These are phyloP conservation scores for Ilex aquifolium DNA, from an alignment of 257 asterid genomes.

Conservation along the genomic window DNA sequence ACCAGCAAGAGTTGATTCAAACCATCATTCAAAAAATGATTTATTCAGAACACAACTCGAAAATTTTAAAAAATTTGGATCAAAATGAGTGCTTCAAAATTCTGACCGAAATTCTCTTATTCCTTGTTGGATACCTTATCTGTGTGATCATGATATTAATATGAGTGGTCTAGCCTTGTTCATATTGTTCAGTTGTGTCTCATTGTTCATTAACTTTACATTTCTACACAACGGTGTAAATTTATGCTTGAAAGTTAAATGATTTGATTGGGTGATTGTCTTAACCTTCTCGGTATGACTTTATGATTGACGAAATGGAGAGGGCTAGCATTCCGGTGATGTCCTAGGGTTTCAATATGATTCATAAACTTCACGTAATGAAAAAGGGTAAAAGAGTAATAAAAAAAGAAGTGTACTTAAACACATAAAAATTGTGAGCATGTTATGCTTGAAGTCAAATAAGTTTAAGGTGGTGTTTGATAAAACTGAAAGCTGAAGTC, in stretches of 20 bases:
- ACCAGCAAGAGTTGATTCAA: no score
- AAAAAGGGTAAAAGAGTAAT: no score
- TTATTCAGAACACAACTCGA: no score
- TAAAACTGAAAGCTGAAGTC: no score
- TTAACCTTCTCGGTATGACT: conserved; percentile 28
- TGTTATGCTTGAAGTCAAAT: no score
- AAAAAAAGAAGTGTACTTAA: no score
- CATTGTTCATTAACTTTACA: background rate
- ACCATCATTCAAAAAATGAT: no score
- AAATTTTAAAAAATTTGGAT: no score
- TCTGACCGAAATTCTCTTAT: background rate
- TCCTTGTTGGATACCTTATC: background rate
- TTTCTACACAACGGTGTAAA: background rate
- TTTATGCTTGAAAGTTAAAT: background rate
- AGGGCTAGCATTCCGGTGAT: conserved; percentile 75
- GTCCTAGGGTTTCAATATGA: conserved; percentile 24
- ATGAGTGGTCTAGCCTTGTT: background rate
- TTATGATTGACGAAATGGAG: conserved; percentile 97
- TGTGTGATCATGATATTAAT: background rate
- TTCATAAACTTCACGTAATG: no score
- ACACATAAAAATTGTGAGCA: no score
- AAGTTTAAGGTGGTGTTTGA: no score
- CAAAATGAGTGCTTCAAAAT: no score
- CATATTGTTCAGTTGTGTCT: background rate
- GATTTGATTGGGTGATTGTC: background rate